Evolutionary conservation across 1,284 basidiomycete species (phyloP).

Genomic region (Volvariella volvacea): DNA sequence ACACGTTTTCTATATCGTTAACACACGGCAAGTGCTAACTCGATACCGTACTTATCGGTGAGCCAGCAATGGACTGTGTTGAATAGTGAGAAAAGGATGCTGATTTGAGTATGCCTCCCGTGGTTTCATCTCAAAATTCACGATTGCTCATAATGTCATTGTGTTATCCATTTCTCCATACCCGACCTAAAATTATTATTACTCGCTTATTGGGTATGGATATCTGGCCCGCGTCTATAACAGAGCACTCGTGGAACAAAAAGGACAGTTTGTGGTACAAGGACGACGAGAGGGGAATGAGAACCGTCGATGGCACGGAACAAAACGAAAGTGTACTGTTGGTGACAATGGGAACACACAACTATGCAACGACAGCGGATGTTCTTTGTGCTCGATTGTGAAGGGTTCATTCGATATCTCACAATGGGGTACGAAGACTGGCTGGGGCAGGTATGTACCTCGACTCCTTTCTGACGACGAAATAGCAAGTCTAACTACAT

Average conservation of each 20-base stretch:
- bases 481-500: background rate
- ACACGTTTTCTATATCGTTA: constrained; percentile 54
- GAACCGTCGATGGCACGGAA: constrained; percentile 54
- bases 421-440: constrained; percentile 57
- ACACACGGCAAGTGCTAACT: constrained; percentile 35
- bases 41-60: constrained; percentile 56
- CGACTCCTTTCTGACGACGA: constrained; percentile 3
- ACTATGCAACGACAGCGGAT: constrained; percentile 46
- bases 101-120: constrained; percentile 1
- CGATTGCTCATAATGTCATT: no score
- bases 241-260: constrained; percentile 45
- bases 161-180: no score
- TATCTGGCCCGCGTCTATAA: background rate
- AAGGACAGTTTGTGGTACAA: constrained; percentile 44
- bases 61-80: constrained; percentile 7
- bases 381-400: constrained; percentile 54
- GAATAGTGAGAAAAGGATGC: background rate
- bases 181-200: no score
- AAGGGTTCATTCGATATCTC: constrained; percentile 53
- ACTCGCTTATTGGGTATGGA: background rate
- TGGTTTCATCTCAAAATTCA: no score
- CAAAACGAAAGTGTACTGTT: constrained; percentile 45
- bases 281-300: constrained; percentile 56
- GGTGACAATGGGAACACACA: constrained; percentile 51
- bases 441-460: constrained; percentile 49